Evolutionary conservation across 805 yeast genomes (phyloP), one percentile per base, ranked within the genome.

Genomic region (Gaillardinia entomophila): DNA sequence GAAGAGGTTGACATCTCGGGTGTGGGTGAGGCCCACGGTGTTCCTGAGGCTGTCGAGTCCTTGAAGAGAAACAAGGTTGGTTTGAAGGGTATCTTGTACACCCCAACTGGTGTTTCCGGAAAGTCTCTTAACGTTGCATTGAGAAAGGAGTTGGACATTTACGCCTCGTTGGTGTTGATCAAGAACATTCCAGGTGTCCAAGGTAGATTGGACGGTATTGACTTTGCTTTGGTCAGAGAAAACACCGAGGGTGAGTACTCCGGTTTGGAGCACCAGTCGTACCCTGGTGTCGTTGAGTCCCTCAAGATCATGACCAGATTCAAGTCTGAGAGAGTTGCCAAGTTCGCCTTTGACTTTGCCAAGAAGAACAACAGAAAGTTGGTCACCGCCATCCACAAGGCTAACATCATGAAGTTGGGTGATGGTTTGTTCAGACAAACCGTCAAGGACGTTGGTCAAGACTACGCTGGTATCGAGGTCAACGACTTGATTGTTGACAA

Each of bases 181-280:
- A 87, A 89, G 71, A 83, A 85, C 65, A 77, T 92, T 41, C 92
- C 94, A 40, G 97, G 97, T 62, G 95, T 89, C 44, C 75, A 86
- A 63, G 81, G 95, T 40, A 86, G 89, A 64, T 76, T 88, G 57
- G 75, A 82, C 41, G 88, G 84, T 48, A 85, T 90, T 45, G 96
- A 89, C 68, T 76, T 90, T 57, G 96, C 89, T 26, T 74, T 92
- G 46, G 94, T 92, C 59, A 87, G 98, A 75, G 98, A 92, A 69
- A 92, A 92, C 75, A 90, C 97, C 48, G 97, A 90, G 71, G 97
- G 96, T 70, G 97, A 90, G 69, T 90, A 87, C 73, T 90, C 97
- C 32, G 97, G 97, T 54, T 75, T 92, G 54, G 98, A 90, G 75
- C 97, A 92, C 70, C 92, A 83, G 65, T 85, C 96, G 30, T 92